Conservation (phyloP, 805 yeast genomes). For the Wickerhamomyces ciferrii region DNA sequence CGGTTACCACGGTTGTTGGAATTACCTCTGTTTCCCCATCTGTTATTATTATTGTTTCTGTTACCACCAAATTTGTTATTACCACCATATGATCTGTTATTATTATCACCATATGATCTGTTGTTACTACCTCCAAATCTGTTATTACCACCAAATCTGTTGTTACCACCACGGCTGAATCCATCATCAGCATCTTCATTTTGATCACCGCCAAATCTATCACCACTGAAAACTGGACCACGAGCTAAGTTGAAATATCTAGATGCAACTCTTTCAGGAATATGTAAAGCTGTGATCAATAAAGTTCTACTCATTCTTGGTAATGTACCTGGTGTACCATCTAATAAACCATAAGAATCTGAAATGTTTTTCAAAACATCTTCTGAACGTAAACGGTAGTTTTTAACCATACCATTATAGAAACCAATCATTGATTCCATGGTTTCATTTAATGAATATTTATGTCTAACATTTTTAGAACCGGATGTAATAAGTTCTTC, state of each 20-base stretch:
- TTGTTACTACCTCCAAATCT: conserved; percentile 9
- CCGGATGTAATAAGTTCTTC: conserved; percentile 25
- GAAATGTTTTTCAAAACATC: conserved; percentile 28
- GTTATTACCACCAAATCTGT: conserved; percentile 7
- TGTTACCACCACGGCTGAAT: conserved; percentile 2
- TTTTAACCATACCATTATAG: conserved; percentile 27
- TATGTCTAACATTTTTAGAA: conserved; percentile 17
- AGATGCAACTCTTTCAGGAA: conserved; percentile 15
- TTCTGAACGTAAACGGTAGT: conserved; percentile 26
- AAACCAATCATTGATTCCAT: conserved; percentile 30
- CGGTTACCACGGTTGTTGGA: background rate
- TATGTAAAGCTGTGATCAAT: conserved; percentile 16
- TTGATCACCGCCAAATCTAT: conserved; percentile 5
- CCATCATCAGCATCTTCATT: too few species aligned
- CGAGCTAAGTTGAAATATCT: conserved; percentile 19
- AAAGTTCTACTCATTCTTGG: conserved; percentile 17
- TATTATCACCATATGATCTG: conserved; percentile 8
- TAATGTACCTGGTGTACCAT: conserved; percentile 9
- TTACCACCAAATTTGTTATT: conserved; percentile 3
- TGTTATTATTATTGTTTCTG: background rate
- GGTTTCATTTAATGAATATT: conserved; percentile 24
- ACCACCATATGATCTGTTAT: conserved; percentile 8
- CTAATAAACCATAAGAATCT: conserved; percentile 21
- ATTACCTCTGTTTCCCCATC: background rate
- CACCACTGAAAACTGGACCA: conserved; percentile 24